Evolutionary conservation across 1,139 yeast genomes (phyloP).

Genomic region (Spencermartinsiella ligniputridi): DNA sequence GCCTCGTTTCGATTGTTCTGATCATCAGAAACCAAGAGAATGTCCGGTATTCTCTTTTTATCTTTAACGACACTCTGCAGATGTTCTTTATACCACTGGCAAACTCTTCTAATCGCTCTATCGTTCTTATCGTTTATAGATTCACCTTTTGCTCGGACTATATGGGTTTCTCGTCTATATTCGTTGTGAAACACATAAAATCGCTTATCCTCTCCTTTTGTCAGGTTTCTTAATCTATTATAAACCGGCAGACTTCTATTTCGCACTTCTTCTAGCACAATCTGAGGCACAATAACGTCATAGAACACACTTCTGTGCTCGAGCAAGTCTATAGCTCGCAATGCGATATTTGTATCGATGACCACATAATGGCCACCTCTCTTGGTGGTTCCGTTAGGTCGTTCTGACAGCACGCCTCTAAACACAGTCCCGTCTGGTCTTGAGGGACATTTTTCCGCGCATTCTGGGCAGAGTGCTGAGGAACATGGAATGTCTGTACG

Average conservation of each 20-base stretch:
- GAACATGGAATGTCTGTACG: conserved; percentile 91
- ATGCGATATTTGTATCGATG: conserved; percentile 81
- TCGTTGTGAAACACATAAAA: conserved; percentile 93
- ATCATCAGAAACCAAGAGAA: conserved; percentile 76
- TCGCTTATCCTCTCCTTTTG: conserved; percentile 70
- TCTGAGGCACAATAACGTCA: conserved; percentile 91
- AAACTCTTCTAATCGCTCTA: conserved; percentile 76
- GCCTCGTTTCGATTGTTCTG: conserved; percentile 62
- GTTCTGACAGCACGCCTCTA: conserved; percentile 40
- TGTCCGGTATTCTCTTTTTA: conserved; percentile 35
- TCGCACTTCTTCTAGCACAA: conserved; percentile 89
- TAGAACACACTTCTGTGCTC: conserved; percentile 74
- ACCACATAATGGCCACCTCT: conserved; percentile 71
- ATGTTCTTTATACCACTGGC: conserved; percentile 70
- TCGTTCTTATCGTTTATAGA: conserved; percentile 88
- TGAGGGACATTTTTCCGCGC: conserved; percentile 41
- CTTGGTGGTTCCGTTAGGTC: conserved; percentile 54
- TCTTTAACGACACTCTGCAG: conserved; percentile 35
- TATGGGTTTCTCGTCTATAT: conserved; percentile 68
- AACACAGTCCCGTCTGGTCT: conserved; percentile 41
- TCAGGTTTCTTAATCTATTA: conserved; percentile 72
- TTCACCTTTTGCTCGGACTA: conserved; percentile 61
- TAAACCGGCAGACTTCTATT: conserved; percentile 86
- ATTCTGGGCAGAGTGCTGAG: conserved; percentile 61
- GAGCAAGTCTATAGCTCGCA: conserved; percentile 84